A percentile compares a stretch with the other conserved stretches of the same genome.
Evolutionary conservation across 805 yeast species (phyloP).

Genomic region (Ogataea methylovora): DNA sequence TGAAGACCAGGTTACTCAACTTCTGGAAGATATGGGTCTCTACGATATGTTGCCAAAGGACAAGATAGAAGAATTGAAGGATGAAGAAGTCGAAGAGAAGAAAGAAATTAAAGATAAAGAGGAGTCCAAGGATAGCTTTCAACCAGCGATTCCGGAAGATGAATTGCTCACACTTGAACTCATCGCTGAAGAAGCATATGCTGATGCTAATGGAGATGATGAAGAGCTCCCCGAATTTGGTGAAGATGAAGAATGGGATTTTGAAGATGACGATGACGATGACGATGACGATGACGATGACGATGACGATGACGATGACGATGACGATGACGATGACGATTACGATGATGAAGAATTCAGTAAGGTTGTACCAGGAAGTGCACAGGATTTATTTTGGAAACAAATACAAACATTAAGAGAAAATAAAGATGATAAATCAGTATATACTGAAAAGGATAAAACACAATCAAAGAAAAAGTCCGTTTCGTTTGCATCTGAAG

Average conservation of each 20-base stretch:
- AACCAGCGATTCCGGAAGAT: conserved; percentile 29
- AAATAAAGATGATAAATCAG: neutral
- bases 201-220: conserved; percentile 19
- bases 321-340: conserved; percentile 17
- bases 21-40: conserved; percentile 29
- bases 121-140: neutral
- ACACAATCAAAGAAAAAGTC: conserved; percentile 27
- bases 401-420: conserved; percentile 5
- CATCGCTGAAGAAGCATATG: conserved; percentile 40
- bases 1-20: conserved; percentile 23
- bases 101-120: conserved; percentile 1
- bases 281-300: conserved; percentile 16
- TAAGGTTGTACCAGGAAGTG: conserved; percentile 18
- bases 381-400: conserved; percentile 32
- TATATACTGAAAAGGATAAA: neutral
- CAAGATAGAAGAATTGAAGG: neutral
- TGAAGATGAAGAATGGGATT: conserved; percentile 28
- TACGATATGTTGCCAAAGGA: neutral
- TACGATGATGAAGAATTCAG: conserved; percentile 15
- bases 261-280: conserved; percentile 19
- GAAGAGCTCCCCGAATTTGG: conserved; percentile 30
- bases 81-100: neutral
- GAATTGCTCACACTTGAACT: conserved; percentile 48
- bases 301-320: conserved; percentile 14
- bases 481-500: conserved; percentile 45